Conservation (phyloP, 148 eudicot genomes). For the Chenopodium berlandieri region DNA sequence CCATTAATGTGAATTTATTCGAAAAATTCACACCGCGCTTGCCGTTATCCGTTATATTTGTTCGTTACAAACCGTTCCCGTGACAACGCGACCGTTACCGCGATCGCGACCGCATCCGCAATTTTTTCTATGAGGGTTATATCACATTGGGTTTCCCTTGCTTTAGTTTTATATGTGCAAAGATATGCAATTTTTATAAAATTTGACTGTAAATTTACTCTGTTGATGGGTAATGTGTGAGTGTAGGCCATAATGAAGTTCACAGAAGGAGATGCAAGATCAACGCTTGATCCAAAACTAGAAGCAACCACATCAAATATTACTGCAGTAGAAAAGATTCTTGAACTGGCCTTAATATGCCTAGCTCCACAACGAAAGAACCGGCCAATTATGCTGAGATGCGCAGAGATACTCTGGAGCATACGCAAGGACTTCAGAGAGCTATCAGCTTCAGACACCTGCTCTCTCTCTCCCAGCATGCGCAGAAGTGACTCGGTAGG, state of each 20-base stretch:
- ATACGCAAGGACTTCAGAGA: slow-evolving; percentile 72
- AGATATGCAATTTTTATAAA: neutral
- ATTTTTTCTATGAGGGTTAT: no score
- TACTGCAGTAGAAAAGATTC: slow-evolving; percentile 56
- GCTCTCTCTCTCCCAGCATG: slow-evolving; percentile 29
- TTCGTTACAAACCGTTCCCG: no score
- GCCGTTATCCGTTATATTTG: no score
- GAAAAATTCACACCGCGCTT: no score
- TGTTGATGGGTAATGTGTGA: neutral
- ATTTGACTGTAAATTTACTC: neutral
- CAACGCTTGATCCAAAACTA: slow-evolving; percentile 65
- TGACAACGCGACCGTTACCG: no score
- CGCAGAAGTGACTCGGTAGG: slow-evolving; percentile 27
- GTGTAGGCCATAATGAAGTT: slow-evolving; percentile 76
- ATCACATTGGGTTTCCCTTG: neutral
- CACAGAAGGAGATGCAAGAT: slow-evolving; percentile 57
- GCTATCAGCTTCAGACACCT: slow-evolving; percentile 28
- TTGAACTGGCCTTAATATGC: slow-evolving; percentile 65
- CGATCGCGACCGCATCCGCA: no score
- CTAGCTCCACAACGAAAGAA: slow-evolving; percentile 52
- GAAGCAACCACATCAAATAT: slow-evolving; percentile 48
- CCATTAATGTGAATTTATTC: no score
- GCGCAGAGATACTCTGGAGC: slow-evolving; percentile 80
- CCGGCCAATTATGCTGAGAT: slow-evolving; percentile 74
- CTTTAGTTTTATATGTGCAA: neutral